A percentile compares a stretch with the other conserved stretches of the same genome.
Conservation (phyloP, 495 filamentous ascomycete species). For the Annulohypoxylon maeteangense region DNA sequence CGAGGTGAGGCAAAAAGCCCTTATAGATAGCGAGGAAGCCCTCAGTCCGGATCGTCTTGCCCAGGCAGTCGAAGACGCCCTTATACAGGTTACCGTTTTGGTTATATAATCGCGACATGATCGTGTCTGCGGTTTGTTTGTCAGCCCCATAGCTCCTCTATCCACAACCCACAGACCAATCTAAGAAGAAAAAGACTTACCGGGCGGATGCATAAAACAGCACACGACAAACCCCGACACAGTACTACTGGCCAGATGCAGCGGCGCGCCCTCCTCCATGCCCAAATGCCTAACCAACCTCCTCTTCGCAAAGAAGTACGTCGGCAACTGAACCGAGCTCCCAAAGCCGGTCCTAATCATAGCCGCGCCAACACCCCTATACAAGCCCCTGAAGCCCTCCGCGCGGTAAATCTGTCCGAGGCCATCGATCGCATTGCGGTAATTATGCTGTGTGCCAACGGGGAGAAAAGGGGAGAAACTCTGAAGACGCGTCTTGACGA, state of each 20-base stretch:
- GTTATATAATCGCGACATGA: constrained; percentile 99
- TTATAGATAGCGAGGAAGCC: constrained; percentile 96
- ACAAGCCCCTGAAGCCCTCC: constrained; percentile 85
- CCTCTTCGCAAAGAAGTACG: constrained; percentile 98
- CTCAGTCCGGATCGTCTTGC: constrained; percentile 90
- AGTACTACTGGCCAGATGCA: constrained; percentile 89
- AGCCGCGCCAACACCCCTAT: constrained; percentile 90
- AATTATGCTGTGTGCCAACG: constrained; percentile 94
- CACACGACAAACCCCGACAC: constrained; percentile 96
- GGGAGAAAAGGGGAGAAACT: constrained; percentile 94
- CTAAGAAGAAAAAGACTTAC: constrained; percentile 56
- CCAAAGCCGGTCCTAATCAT: constrained; percentile 98
- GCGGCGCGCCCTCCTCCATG: constrained; percentile 88
- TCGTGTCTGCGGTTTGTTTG: constrained; percentile 72
- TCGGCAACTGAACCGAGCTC: constrained; percentile 93
- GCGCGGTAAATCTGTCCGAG: constrained; percentile 76
- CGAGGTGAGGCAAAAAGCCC: constrained; percentile 94
- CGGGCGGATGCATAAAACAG: constrained; percentile 97
- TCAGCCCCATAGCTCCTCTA: constrained; percentile 11
- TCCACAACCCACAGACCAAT: background rate
- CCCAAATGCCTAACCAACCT: constrained; percentile 80
- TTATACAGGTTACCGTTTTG: constrained; percentile 96
- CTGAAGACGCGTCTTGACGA: constrained; percentile 97
- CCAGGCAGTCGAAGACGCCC: constrained; percentile 90
- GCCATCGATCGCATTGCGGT: constrained; percentile 86